Percentiles rank a stretch among this genome's conserved stretches.
These are phyloP conservation scores for Pseudogymnoascus sp. DNA, from an alignment of 2,329 filamentous ascomycete genomes.

Conservation along the genomic window DNA sequence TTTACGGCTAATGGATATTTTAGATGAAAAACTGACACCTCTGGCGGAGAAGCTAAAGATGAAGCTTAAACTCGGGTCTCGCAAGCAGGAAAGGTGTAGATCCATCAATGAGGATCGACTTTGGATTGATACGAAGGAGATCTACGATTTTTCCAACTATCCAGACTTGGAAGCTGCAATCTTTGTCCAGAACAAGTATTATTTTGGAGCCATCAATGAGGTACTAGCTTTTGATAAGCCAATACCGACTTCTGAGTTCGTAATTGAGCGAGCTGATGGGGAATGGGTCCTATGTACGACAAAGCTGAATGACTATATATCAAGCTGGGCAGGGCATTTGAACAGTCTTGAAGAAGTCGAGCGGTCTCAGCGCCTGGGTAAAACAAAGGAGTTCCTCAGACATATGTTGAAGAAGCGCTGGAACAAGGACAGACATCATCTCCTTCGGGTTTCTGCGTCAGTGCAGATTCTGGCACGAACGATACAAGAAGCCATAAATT, in stretches of 20 bases:
- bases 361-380: neutral
- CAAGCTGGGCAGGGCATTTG: neutral
- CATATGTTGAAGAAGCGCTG: neutral
- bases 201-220: constrained; percentile 2
- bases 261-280: neutral
- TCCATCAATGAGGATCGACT: neutral
- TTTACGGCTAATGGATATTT: neutral
- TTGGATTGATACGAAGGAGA: neutral
- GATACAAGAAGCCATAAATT: neutral
- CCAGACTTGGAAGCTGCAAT: neutral
- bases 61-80: neutral
- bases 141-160: constrained; percentile 6
- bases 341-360: neutral
- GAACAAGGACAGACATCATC: neutral
- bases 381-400: neutral
- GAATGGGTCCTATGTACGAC: neutral
- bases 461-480: constrained; percentile 3
- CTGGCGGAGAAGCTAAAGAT: neutral
- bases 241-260: neutral
- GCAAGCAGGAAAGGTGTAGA: neutral
- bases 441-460: neutral
- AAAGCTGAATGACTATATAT: neutral
- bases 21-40: neutral
- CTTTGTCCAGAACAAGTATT: constrained; percentile 5
- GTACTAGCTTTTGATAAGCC: neutral